Percentiles rank a stretch among this genome's conserved stretches.
These are phyloP conservation scores for Emmonsiellopsis sp. DNA, from an alignment of 2,329 filamentous ascomycete species.

Conservation along the genomic window DNA sequence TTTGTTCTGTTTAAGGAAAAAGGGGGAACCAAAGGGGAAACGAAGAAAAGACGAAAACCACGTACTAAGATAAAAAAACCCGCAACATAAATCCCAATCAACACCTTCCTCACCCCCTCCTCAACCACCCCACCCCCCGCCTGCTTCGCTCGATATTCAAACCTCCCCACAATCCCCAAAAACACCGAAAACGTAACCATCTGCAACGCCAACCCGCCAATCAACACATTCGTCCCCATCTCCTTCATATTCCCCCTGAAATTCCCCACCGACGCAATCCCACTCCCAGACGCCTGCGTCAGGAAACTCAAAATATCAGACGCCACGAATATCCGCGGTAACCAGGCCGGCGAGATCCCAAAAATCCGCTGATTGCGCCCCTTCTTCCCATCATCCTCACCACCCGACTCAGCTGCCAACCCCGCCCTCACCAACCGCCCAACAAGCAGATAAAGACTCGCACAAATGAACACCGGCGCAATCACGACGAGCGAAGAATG, in stretches of 20 bases:
- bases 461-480: constrained; percentile 41
- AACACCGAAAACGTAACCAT: constrained; percentile 34
- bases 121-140: constrained; percentile 16
- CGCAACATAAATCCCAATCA: constrained; percentile 36
- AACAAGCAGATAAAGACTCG: constrained; percentile 44
- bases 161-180: constrained; percentile 30
- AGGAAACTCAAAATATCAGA: constrained; percentile 39
- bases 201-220: constrained; percentile 35
- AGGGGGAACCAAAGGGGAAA: too few relatives aligned
- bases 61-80: constrained; percentile 39
- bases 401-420: constrained; percentile 16
- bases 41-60: constrained; percentile 1
- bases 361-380: constrained; percentile 23
- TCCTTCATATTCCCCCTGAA: constrained; percentile 34
- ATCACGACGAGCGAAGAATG: constrained; percentile 38
- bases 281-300: constrained; percentile 37
- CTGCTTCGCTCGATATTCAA: constrained; percentile 24
- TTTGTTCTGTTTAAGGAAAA: background rate
- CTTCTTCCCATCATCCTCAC: constrained; percentile 9
- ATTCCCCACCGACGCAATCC: constrained; percentile 33
- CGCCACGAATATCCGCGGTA: constrained; percentile 39
- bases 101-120: constrained; percentile 29
- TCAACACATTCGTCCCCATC: constrained; percentile 33
- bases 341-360: constrained; percentile 25
- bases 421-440: constrained; percentile 36